phyloP scores from a whole-genome alignment of 805 yeast genomes.

The Metschnikowia chrysomelidarum region DNA sequence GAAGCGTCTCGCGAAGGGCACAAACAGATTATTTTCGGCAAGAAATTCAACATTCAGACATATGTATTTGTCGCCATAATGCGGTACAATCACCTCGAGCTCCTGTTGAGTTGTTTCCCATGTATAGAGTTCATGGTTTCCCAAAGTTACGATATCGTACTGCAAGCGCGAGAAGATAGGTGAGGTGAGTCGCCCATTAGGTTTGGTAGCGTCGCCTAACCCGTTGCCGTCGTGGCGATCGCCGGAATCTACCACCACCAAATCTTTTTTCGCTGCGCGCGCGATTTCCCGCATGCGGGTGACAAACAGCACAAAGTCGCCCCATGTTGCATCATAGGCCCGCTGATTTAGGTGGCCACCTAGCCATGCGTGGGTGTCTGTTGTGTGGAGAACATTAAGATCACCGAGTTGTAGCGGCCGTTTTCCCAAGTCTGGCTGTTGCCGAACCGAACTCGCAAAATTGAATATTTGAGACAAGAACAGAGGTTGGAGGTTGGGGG shows the following conservation, averaged over 20 bases:
- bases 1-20: slow-evolving; percentile 65
- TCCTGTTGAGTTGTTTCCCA: slow-evolving; percentile 66
- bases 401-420: slow-evolving; percentile 35
- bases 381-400: slow-evolving; percentile 85
- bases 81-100: slow-evolving; percentile 54
- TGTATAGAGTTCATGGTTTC: slow-evolving; percentile 86
- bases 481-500: no score
- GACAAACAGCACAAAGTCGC: slow-evolving; percentile 77
- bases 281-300: slow-evolving; percentile 48
- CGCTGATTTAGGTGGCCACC: slow-evolving; percentile 83
- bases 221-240: slow-evolving; percentile 97
- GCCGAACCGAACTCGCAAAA: no score
- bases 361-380: slow-evolving; percentile 97
- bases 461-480: no score
- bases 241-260: slow-evolving; percentile 81
- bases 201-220: slow-evolving; percentile 69
- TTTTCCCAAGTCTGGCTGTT: background rate
- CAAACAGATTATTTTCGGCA: slow-evolving; percentile 17
- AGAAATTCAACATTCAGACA: slow-evolving; percentile 66
- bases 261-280: slow-evolving; percentile 50
- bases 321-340: slow-evolving; percentile 86
- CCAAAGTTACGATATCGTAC: slow-evolving; percentile 79
- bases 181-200: slow-evolving; percentile 66
- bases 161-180: slow-evolving; percentile 61
- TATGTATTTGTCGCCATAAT: slow-evolving; percentile 63